Conservation (phyloP, 441 rosid species). For the Adansonia grandidieri region DNA sequence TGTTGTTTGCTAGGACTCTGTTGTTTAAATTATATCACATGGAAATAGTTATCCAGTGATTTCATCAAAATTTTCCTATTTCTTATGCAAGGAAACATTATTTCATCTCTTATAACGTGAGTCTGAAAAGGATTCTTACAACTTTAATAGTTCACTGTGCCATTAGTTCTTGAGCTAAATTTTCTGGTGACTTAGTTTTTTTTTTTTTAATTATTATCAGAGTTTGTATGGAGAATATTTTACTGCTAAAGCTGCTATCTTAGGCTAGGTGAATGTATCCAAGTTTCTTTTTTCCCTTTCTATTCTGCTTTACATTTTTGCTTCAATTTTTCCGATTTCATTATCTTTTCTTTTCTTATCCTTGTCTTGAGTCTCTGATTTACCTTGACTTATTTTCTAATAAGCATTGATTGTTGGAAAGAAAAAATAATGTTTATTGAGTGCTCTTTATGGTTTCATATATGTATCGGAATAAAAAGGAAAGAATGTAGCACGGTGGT, state of each 20-base stretch:
- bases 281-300: too few species aligned
- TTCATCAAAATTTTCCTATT: neutral
- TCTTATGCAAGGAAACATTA: neutral
- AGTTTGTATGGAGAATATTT: neutral
- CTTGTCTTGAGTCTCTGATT: neutral
- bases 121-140: neutral
- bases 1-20: constrained; percentile 1
- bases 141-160: neutral
- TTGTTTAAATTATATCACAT: neutral
- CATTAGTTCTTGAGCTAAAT: neutral
- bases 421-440: neutral
- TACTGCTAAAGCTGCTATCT: constrained; percentile 8
- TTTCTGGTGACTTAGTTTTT: neutral
- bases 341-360: neutral
- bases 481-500: constrained; percentile 63
- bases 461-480: constrained; percentile 50
- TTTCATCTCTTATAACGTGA: neutral
- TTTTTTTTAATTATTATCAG: neutral
- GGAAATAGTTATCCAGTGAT: neutral
- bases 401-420: neutral
- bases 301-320: neutral
- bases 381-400: constrained; percentile 3
- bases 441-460: constrained; percentile 15
- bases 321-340: neutral
- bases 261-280: neutral